Conservation (phyloP, 495 filamentous ascomycete genomes). For the Aspergillus campestris region DNA sequence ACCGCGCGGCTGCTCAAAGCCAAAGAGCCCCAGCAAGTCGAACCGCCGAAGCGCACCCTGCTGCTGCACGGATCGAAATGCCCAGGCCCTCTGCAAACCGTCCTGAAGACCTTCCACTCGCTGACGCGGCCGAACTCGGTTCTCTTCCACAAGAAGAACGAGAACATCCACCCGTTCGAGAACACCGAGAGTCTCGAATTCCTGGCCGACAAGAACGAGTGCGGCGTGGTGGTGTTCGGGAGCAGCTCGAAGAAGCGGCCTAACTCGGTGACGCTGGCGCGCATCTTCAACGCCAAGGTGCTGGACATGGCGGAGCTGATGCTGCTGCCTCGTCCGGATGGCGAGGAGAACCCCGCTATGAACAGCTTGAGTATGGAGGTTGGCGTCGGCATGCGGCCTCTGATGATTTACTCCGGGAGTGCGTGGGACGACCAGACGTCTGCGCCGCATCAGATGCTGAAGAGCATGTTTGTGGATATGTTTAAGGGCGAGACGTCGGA, state of each 20-base stretch:
- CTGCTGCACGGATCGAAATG: slow-evolving; percentile 78
- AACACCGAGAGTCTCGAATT: slow-evolving; percentile 80
- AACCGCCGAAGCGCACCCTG: slow-evolving; percentile 80
- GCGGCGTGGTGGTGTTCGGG: slow-evolving; percentile 69
- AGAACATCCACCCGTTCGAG: slow-evolving; percentile 82
- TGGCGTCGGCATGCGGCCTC: slow-evolving; percentile 63
- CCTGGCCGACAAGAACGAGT: slow-evolving; percentile 92
- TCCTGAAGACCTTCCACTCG: slow-evolving; percentile 71
- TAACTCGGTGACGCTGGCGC: slow-evolving; percentile 73
- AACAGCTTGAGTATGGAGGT: slow-evolving; percentile 73
- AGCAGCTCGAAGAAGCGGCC: slow-evolving; percentile 88
- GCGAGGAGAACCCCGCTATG: slow-evolving; percentile 61
- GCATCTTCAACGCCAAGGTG: slow-evolving; percentile 74
- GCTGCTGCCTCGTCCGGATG: slow-evolving; percentile 59
- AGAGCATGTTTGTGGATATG: slow-evolving; percentile 82
- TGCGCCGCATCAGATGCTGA: slow-evolving; percentile 69
- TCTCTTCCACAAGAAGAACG: slow-evolving; percentile 93
- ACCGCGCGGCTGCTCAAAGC: slow-evolving; percentile 89
- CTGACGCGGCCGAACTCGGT: slow-evolving; percentile 70
- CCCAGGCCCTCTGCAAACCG: slow-evolving; percentile 67
- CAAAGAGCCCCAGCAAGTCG: slow-evolving; percentile 75
- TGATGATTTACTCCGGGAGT: slow-evolving; percentile 80
- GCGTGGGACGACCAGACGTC: slow-evolving; percentile 70
- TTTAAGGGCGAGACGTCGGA: slow-evolving; percentile 69
- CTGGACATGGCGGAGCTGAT: slow-evolving; percentile 90